Evolutionary conservation across 2,329 filamentous ascomycete genomes (phyloP).

Genomic region (Akanthomyces muscarius): DNA sequence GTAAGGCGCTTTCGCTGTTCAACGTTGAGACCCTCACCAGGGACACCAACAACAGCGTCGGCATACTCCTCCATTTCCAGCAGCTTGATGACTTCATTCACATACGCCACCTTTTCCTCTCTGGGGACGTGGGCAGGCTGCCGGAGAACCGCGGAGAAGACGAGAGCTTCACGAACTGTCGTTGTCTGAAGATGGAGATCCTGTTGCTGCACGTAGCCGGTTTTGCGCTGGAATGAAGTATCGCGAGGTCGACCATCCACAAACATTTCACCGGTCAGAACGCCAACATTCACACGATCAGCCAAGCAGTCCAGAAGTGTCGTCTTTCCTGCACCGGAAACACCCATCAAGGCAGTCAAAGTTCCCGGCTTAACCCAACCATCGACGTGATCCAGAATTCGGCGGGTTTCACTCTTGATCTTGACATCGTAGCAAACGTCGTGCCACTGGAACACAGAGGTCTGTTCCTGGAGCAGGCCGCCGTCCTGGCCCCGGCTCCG

Average conservation of each 20-base stretch:
- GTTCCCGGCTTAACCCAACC: constrained; percentile 94
- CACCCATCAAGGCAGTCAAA: constrained; percentile 85
- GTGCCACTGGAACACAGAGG: constrained; percentile 80
- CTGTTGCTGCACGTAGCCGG: constrained; percentile 88
- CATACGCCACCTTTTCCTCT: constrained; percentile 76
- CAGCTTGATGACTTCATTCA: constrained; percentile 86
- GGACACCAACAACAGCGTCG: constrained; percentile 85
- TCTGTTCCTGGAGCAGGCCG: constrained; percentile 51
- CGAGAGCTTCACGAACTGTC: constrained; percentile 62
- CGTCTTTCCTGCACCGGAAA: constrained; percentile 90
- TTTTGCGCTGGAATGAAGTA: constrained; percentile 83
- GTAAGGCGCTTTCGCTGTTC: constrained; percentile 74
- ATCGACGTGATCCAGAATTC: constrained; percentile 79
- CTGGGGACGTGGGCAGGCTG: constrained; percentile 67
- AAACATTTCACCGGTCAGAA: constrained; percentile 79
- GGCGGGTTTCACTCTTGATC: constrained; percentile 71
- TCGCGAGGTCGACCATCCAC: constrained; percentile 65
- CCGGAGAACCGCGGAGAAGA: constrained; percentile 48
- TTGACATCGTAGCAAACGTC: constrained; percentile 74
- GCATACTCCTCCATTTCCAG: constrained; percentile 88
- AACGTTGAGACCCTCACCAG: constrained; percentile 77
- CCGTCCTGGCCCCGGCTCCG: constrained; percentile 37
- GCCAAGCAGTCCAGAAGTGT: constrained; percentile 84
- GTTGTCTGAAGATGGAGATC: constrained; percentile 82
- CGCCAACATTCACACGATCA: constrained; percentile 81